A percentile compares a stretch with the other conserved stretches of the same genome.
Conservation (phyloP, 176 grass and related monocot species). For the Areca catechu region DNA sequence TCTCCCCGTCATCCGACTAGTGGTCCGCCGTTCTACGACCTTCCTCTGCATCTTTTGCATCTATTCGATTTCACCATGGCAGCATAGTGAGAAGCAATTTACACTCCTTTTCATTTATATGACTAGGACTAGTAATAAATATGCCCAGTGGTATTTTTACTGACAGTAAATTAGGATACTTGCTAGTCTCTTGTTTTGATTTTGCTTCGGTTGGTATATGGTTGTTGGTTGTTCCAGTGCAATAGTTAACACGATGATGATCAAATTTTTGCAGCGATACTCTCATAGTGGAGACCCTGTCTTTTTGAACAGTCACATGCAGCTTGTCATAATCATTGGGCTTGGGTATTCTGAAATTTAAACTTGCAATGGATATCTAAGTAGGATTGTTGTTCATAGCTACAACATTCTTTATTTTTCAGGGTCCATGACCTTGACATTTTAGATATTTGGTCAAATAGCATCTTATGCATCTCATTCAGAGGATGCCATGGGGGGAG, state of each 20-base stretch:
- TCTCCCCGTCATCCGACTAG: too few species aligned
- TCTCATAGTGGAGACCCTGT: conserved; percentile 12
- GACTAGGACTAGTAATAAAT: conserved; percentile 35
- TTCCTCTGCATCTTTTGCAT: conserved; percentile 23
- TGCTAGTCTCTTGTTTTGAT: conserved; percentile 1
- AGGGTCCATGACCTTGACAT: conserved; percentile 39
- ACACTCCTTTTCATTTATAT: conserved; percentile 36
- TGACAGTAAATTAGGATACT: conserved; percentile 37
- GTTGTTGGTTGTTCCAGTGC: background rate
- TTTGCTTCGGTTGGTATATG: conserved; percentile 14
- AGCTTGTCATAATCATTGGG: conserved; percentile 8
- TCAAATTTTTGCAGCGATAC: conserved; percentile 42
- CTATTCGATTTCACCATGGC: conserved; percentile 35
- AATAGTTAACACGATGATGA: conserved; percentile 21
- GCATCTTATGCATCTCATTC: too few species aligned
- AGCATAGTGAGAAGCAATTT: conserved; percentile 50
- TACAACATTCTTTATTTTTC: conserved; percentile 15
- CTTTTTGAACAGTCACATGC: conserved; percentile 4
- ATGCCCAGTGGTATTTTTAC: conserved; percentile 52
- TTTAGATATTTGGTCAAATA: conserved; percentile 47
- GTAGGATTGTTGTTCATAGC: background rate
- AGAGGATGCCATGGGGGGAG: too few species aligned
- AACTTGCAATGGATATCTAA: conserved; percentile 1
- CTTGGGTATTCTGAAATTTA: conserved; percentile 23
- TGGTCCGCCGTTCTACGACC: too few species aligned